These are phyloP conservation scores for Talaromyces sp. DNA, from an alignment of 2,329 filamentous ascomycete species.

Conservation along the genomic window DNA sequence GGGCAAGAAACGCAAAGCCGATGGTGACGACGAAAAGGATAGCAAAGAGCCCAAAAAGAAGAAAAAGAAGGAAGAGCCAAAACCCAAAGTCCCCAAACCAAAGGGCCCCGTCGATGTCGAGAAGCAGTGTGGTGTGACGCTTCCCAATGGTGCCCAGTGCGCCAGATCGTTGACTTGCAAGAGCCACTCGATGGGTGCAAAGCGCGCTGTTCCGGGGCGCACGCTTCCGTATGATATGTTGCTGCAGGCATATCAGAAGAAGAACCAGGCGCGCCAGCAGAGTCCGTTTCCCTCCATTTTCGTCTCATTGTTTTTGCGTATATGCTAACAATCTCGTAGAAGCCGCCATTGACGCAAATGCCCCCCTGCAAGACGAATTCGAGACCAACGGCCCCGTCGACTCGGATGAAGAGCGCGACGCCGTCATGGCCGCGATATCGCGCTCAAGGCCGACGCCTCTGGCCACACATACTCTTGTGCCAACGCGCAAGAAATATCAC, in stretches of 20 bases:
- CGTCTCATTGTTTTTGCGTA: constrained; percentile 1
- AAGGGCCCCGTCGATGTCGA: constrained; percentile 94
- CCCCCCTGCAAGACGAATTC: constrained; percentile 79
- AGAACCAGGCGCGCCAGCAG: constrained; percentile 97
- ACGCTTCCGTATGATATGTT: constrained; percentile 91
- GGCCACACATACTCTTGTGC: constrained; percentile 55
- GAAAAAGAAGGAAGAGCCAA: constrained; percentile 92
- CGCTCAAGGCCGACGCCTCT: constrained; percentile 75
- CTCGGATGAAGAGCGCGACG: constrained; percentile 87
- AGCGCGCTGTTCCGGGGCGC: constrained; percentile 78
- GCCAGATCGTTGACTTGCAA: constrained; percentile 89
- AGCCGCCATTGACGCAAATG: constrained; percentile 90
- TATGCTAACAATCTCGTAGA: constrained; percentile 49
- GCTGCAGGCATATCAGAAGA: constrained; percentile 84
- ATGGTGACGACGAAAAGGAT: constrained; percentile 61
- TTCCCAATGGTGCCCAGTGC: constrained; percentile 81
- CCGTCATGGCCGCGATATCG: constrained; percentile 74
- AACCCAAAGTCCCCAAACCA: constrained; percentile 74
- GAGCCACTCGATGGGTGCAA: constrained; percentile 91
- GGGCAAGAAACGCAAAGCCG: constrained; percentile 74
- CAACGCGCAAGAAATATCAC: constrained; percentile 51
- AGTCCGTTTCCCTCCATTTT: constrained; percentile 53
- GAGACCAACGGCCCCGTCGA: constrained; percentile 79
- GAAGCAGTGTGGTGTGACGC: constrained; percentile 81
- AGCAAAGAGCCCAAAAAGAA: constrained; percentile 81